phyloP scores from a whole-genome alignment of 2,329 filamentous ascomycete genomes.

The Rhynchosporium agropyri region DNA sequence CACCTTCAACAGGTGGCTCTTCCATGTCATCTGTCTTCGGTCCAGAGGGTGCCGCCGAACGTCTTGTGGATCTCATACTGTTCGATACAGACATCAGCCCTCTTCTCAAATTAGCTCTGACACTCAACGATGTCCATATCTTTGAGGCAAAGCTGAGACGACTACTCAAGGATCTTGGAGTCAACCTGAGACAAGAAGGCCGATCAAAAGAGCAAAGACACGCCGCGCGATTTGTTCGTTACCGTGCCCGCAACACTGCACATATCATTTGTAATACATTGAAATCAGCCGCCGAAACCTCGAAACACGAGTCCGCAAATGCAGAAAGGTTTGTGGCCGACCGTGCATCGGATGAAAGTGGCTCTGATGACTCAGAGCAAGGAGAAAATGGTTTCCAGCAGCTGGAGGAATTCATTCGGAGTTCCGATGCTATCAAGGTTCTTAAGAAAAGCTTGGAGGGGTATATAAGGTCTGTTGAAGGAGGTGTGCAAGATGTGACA shows the following conservation, averaged over 20 bases:
- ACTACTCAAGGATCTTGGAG: background rate
- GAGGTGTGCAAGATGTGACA: background rate
- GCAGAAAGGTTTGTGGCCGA: background rate
- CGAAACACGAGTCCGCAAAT: background rate
- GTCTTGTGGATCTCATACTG: background rate
- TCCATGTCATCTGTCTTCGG: background rate
- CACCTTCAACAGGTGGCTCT: background rate
- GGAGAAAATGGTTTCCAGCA: background rate
- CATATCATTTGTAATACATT: background rate
- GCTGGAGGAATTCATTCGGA: background rate
- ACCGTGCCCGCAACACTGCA: background rate
- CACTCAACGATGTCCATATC: background rate
- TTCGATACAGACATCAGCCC: background rate
- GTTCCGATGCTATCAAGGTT: background rate
- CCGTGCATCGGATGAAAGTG: background rate
- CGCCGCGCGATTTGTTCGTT: background rate
- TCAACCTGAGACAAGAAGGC: background rate
- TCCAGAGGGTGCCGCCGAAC: background rate
- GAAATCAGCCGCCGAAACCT: background rate
- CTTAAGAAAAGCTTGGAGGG: background rate
- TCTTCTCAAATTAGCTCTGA: background rate
- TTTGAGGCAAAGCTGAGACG: background rate
- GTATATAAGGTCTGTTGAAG: background rate
- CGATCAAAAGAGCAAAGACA: background rate
- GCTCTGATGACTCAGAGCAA: background rate